Percentiles rank a stretch among this genome's conserved stretches.
These are phyloP conservation scores for Pulveroboletus ravenelii DNA, from an alignment of 768 basidiomycete species.

Conservation along the genomic window DNA sequence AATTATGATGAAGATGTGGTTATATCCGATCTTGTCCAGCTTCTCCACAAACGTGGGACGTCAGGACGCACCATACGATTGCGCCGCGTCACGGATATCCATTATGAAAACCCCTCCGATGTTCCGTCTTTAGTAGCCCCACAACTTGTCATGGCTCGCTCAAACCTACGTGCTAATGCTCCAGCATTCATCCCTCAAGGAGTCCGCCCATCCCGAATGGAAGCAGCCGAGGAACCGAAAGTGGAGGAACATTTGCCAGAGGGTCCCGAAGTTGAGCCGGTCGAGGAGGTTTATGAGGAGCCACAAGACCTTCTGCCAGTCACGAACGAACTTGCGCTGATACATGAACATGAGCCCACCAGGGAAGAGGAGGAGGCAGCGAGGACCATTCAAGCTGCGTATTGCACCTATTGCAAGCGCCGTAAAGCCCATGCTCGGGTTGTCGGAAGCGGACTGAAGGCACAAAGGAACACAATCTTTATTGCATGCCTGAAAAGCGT, in stretches of 20 bases:
- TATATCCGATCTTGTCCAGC: slow-evolving; percentile 17
- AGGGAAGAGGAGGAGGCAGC: slow-evolving; percentile 27
- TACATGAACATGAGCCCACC: slow-evolving; percentile 18
- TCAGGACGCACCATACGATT: neutral
- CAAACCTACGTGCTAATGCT: slow-evolving; percentile 11
- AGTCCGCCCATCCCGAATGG: neutral
- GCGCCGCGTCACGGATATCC: slow-evolving; percentile 26
- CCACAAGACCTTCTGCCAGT: slow-evolving; percentile 6
- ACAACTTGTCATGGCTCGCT: slow-evolving; percentile 10
- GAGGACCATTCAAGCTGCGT: slow-evolving; percentile 17
- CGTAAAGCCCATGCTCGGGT: slow-evolving; percentile 3
- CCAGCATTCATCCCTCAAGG: slow-evolving; percentile 13
- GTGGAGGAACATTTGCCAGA: neutral
- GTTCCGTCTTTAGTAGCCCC: slow-evolving; percentile 28
- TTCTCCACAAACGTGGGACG: slow-evolving; percentile 16
- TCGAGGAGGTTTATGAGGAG: slow-evolving; percentile 13
- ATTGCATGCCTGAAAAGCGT: slow-evolving; percentile 26
- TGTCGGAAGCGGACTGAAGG: slow-evolving; percentile 16
- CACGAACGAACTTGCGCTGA: slow-evolving; percentile 11
- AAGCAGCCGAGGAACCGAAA: neutral
- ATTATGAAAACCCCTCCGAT: slow-evolving; percentile 28
- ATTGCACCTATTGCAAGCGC: slow-evolving; percentile 8
- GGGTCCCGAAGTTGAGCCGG: neutral
- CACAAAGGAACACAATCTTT: slow-evolving; percentile 25
- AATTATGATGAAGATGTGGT: slow-evolving; percentile 3